phyloP scores from a whole-genome alignment of 192 early-diverging fungal genomes.

The Spizellomyces sp. region DNA sequence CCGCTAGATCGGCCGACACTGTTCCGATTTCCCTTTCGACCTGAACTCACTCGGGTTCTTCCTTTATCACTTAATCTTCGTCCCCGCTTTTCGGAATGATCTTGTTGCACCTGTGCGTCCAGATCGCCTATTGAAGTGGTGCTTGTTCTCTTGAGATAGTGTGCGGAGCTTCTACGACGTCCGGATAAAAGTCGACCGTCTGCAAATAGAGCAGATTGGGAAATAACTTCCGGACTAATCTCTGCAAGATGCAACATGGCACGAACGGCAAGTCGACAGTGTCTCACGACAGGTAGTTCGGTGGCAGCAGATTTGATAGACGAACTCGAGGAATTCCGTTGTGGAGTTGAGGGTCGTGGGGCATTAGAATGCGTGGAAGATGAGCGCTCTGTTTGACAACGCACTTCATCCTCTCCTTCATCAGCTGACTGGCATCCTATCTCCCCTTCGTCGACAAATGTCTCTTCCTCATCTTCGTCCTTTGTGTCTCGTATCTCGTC shows the following conservation, averaged over 20 bases:
- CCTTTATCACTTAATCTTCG: background rate
- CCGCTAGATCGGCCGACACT: too few species aligned
- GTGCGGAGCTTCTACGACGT: background rate
- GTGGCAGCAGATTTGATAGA: background rate
- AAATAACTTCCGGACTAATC: slow-evolving; percentile 21
- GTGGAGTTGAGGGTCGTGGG: too few species aligned
- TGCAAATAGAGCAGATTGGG: slow-evolving; percentile 3
- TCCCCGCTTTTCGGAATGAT: background rate
- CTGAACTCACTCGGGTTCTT: background rate
- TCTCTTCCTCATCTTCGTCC: too few species aligned
- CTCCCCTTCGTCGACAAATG: too few species aligned
- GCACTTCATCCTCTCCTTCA: too few species aligned
- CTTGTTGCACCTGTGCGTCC: background rate
- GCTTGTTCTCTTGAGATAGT: background rate
- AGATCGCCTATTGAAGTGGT: background rate
- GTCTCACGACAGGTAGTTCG: slow-evolving; percentile 19
- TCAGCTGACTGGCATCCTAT: too few species aligned
- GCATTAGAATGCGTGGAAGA: too few species aligned
- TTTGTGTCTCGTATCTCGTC: too few species aligned
- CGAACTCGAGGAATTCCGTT: too few species aligned
- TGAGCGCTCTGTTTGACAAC: too few species aligned
- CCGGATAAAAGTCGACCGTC: background rate
- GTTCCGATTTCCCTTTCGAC: background rate
- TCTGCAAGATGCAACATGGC: slow-evolving; percentile 25
- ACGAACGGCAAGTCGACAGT: slow-evolving; percentile 24